Conservation (phyloP, 805 yeast genomes). For the Candida vartiovaarae region DNA sequence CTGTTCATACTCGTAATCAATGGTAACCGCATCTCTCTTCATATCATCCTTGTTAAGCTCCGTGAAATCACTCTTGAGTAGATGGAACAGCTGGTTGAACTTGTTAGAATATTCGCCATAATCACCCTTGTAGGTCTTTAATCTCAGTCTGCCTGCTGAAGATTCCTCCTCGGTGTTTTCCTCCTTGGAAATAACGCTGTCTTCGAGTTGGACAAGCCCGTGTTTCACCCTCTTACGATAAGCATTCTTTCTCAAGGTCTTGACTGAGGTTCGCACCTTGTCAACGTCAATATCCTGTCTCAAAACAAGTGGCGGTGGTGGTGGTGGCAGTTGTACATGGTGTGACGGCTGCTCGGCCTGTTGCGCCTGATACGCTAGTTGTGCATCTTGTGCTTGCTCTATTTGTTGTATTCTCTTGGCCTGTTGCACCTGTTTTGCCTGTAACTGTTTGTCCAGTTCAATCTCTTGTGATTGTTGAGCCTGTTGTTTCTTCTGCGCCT, state of each 20-base stretch:
- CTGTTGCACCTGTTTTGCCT: no score
- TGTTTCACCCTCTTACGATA: slow-evolving; percentile 9
- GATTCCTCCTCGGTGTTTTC: slow-evolving; percentile 12
- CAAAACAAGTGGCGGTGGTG: slow-evolving; percentile 8
- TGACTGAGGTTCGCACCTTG: slow-evolving; percentile 12
- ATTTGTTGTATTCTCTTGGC: no score
- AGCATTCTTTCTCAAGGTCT: slow-evolving; percentile 6
- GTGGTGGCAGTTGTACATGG: no score
- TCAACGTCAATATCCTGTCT: slow-evolving; percentile 23
- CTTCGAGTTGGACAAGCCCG: slow-evolving; percentile 16
- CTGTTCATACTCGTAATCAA: slow-evolving; percentile 2
- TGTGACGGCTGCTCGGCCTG: no score
- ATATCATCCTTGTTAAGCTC: not conserved
- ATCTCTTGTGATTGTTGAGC: no score
- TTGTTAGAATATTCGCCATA: slow-evolving; percentile 19
- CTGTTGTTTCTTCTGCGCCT: not conserved
- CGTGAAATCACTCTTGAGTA: slow-evolving; percentile 6
- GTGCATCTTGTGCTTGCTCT: no score
- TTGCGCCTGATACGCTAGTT: no score
- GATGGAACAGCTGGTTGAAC: slow-evolving; percentile 11
- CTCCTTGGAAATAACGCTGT: slow-evolving; percentile 11
- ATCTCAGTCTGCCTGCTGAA: slow-evolving; percentile 12
- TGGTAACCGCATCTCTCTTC: not conserved
- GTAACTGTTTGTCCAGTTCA: no score
- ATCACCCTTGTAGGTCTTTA: slow-evolving; percentile 24